These are phyloP conservation scores for Erodium texanum DNA, from an alignment of 441 rosid genomes.

Conservation along the genomic window DNA sequence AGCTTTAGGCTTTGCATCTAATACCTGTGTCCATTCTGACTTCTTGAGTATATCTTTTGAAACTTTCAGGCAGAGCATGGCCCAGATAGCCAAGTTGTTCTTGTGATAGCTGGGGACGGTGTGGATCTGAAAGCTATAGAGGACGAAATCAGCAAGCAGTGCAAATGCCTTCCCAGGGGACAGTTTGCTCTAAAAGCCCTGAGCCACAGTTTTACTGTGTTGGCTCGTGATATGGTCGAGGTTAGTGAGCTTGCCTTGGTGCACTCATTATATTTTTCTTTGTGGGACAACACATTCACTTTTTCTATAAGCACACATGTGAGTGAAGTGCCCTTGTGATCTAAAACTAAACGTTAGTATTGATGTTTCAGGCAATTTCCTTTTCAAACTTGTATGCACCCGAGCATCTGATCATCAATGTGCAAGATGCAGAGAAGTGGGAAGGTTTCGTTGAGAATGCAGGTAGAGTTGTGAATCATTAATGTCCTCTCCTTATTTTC, in stretches of 20 bases:
- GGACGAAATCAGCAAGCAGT: conserved; percentile 65
- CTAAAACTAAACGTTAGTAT: not conserved
- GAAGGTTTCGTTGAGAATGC: conserved; percentile 75
- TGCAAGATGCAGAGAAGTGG: conserved; percentile 88
- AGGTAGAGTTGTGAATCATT: conserved; percentile 29
- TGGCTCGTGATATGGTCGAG: conserved; percentile 78
- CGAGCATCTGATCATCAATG: conserved; percentile 81
- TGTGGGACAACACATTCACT: not conserved
- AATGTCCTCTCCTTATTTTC: not conserved
- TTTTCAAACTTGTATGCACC: conserved; percentile 88
- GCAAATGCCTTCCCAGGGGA: conserved; percentile 69
- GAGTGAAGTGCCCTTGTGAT: not conserved
- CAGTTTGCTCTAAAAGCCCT: conserved; percentile 74
- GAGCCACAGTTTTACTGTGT: conserved; percentile 66
- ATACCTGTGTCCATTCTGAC: not conserved
- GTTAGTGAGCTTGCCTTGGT: conserved; percentile 23
- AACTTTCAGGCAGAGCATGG: conserved; percentile 86
- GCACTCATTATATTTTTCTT: not conserved
- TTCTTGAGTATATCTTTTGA: conserved; percentile 2
- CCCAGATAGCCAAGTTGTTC: conserved; percentile 94
- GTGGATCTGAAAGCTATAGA: conserved; percentile 68
- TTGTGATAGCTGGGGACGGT: conserved; percentile 69
- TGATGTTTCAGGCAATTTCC: conserved; percentile 45
- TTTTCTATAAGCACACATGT: not conserved
- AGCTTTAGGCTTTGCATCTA: not conserved